phyloP scores from a whole-genome alignment of 345 rosid genomes.

The Rubroshorea leprosula region DNA sequence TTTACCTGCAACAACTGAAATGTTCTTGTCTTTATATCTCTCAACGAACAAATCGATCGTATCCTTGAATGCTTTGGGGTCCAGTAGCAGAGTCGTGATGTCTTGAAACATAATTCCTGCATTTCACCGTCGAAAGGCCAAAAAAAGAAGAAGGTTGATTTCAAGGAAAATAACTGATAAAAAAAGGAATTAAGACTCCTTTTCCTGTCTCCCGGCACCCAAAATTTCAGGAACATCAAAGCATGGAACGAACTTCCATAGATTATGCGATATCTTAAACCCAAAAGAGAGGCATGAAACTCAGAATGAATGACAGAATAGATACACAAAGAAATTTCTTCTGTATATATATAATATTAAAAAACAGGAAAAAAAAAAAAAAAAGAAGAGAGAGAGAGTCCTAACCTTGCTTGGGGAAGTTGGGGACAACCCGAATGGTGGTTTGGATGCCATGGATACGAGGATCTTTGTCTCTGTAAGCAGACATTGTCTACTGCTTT shows the following conservation, averaged over 20 bases:
- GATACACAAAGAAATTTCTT: too few relatives aligned
- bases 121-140: conserved; percentile 12
- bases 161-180: not conserved
- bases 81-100: conserved; percentile 81
- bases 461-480: conserved; percentile 52
- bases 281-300: too few relatives aligned
- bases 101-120: conserved; percentile 97
- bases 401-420: conserved; percentile 77
- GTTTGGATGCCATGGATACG: conserved; percentile 65
- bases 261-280: too few relatives aligned
- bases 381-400: not conserved
- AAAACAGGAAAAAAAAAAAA: not conserved
- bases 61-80: conserved; percentile 86
- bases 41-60: conserved; percentile 88
- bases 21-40: conserved; percentile 78
- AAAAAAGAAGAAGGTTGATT: too few relatives aligned
- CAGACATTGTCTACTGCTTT: conserved; percentile 51
- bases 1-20: conserved; percentile 95
- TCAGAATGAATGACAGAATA: too few relatives aligned
- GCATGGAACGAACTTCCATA: too few relatives aligned
- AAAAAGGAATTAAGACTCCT: not conserved
- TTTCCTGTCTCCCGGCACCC: too few relatives aligned
- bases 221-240: too few relatives aligned
- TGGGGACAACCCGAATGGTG: conserved; percentile 79
- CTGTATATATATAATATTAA: too few relatives aligned